These are phyloP conservation scores for Cladosporium halotolerans DNA, from an alignment of 2,329 filamentous ascomycete genomes.

Conservation along the genomic window DNA sequence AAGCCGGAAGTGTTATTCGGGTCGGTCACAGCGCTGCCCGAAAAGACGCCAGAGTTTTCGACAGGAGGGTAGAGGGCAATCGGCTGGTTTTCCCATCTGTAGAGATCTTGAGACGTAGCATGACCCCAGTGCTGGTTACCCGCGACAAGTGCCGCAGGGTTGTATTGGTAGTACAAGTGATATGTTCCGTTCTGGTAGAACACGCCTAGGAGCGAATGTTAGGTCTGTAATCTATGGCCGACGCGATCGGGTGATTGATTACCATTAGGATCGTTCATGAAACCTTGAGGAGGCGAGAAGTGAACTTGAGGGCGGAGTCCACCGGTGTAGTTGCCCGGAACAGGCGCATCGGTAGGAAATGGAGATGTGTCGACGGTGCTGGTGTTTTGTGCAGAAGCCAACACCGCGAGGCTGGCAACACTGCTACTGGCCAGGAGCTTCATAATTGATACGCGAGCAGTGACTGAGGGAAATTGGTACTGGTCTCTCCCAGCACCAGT, in stretches of 20 bases:
- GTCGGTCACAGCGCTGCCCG: constrained; percentile 53
- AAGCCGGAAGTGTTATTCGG: constrained; percentile 58
- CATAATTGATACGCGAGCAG: neutral
- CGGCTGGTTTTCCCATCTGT: constrained; percentile 57
- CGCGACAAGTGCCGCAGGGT: constrained; percentile 40
- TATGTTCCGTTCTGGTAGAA: constrained; percentile 50
- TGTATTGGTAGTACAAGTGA: constrained; percentile 60
- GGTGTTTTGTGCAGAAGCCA: neutral
- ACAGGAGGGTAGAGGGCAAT: constrained; percentile 54
- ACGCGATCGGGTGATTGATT: neutral
- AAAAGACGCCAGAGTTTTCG: constrained; percentile 40
- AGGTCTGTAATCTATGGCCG: constrained; percentile 47
- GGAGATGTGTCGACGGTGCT: neutral
- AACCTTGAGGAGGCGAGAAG: constrained; percentile 24
- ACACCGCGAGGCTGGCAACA: constrained; percentile 1
- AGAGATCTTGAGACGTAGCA: constrained; percentile 54
- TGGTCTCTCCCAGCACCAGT: too few relatives aligned
- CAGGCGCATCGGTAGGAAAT: constrained; percentile 14
- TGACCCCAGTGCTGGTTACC: constrained; percentile 62
- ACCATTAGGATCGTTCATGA: constrained; percentile 41
- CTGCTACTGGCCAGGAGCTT: neutral
- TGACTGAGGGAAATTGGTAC: neutral
- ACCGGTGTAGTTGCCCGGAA: constrained; percentile 16
- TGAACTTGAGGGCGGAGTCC: constrained; percentile 16
- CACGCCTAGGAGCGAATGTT: constrained; percentile 46